Percentiles rank a stretch among this genome's conserved stretches.
Conservation (phyloP, 179 eudicot genomes). For the Silene vulgaris region DNA sequence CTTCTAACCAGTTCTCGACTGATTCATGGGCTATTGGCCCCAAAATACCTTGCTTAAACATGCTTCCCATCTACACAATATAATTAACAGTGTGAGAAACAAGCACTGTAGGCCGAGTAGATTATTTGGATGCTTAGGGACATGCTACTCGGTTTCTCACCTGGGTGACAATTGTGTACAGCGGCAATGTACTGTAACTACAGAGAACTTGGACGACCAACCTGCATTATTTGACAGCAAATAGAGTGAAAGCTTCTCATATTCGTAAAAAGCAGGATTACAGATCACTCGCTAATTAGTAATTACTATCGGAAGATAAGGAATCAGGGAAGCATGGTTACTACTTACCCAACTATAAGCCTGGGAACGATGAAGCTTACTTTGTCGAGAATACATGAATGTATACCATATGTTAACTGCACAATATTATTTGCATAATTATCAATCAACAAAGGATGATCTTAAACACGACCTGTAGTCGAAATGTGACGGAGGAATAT, state of each 20-base stretch:
- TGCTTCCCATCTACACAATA: conserved; percentile 67
- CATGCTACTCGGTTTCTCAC: conserved; percentile 31
- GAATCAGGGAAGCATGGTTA: not conserved
- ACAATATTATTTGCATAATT: conserved; percentile 4
- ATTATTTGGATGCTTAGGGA: conserved; percentile 3
- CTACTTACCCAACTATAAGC: conserved; percentile 65
- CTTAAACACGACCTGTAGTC: no score
- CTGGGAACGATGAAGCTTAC: conserved; percentile 62
- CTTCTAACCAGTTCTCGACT: conserved; percentile 37
- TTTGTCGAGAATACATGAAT: conserved; percentile 75
- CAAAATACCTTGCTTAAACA: conserved; percentile 60
- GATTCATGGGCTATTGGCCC: conserved; percentile 24
- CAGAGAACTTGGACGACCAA: conserved; percentile 76
- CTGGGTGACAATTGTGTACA: conserved; percentile 91
- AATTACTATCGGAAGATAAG: not conserved
- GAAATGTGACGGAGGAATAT: not conserved
- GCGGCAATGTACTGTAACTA: conserved; percentile 85
- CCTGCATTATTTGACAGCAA: conserved; percentile 39
- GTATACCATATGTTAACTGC: conserved; percentile 70
- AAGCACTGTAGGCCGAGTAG: not conserved
- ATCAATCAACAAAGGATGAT: not conserved
- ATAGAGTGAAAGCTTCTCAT: not conserved
- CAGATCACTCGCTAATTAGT: no score
- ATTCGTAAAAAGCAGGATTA: no score
- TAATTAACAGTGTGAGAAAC: not conserved